These are phyloP conservation scores for Talaromyces thailandensis DNA, from an alignment of 495 filamentous ascomycete genomes.

Conservation along the genomic window DNA sequence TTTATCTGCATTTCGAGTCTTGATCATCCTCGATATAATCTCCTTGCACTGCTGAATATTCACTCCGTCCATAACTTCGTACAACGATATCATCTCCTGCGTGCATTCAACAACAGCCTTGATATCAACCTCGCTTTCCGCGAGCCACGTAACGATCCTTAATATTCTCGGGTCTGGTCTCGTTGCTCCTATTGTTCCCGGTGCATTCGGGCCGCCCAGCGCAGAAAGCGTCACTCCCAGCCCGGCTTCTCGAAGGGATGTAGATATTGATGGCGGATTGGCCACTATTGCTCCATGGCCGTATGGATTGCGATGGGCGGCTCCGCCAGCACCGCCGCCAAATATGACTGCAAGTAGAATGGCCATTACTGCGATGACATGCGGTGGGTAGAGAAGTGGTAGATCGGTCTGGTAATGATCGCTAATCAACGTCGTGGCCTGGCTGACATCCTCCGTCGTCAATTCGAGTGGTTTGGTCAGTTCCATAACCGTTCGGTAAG, in stretches of 20 bases:
- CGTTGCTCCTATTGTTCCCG: conserved; percentile 9
- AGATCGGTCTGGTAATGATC: conserved; percentile 94
- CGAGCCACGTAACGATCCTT: conserved; percentile 74
- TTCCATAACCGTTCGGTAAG: conserved; percentile 79
- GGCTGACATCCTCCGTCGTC: conserved; percentile 63
- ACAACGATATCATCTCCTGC: conserved; percentile 91
- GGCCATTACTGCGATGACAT: conserved; percentile 83
- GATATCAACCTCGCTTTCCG: conserved; percentile 88
- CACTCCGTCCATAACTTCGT: conserved; percentile 86
- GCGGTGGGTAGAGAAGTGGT: conserved; percentile 78
- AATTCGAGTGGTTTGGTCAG: conserved; percentile 63
- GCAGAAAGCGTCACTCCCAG: conserved; percentile 32
- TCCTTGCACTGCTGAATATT: conserved; percentile 75
- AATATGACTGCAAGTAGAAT: conserved; percentile 80
- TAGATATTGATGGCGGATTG: conserved; percentile 28
- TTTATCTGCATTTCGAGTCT: conserved; percentile 72
- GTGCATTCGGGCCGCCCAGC: conserved; percentile 11
- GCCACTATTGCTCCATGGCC: conserved; percentile 1
- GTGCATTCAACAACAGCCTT: conserved; percentile 86
- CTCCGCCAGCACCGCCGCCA: conserved; percentile 40
- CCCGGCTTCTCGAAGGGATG: conserved; percentile 29
- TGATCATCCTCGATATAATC: conserved; percentile 73
- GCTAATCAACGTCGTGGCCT: conserved; percentile 86
- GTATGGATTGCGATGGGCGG: neutral
- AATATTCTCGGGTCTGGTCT: conserved; percentile 50